Percentiles rank a stretch among this genome's conserved stretches.
phyloP scores from a whole-genome alignment of 352 stramenopile genomes.

The Blastocystis sp. region DNA sequence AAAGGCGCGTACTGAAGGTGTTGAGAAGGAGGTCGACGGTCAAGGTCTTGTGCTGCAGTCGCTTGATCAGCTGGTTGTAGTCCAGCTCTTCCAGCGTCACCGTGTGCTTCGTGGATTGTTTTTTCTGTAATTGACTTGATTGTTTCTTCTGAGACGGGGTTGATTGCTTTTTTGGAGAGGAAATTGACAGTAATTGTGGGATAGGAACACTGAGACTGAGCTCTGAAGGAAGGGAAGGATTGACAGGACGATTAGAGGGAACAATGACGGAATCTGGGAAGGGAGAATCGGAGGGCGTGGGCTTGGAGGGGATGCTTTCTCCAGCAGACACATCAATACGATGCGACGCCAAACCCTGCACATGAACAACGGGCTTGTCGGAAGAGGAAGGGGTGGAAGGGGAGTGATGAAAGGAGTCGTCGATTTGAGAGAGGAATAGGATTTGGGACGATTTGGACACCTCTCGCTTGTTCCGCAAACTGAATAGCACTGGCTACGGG shows the following conservation, averaged over 20 bases:
- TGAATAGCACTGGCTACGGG: conserved; percentile 48
- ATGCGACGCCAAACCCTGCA: conserved; percentile 3
- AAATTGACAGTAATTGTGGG: too few species aligned
- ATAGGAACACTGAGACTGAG: too few species aligned
- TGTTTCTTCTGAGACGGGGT: too few species aligned
- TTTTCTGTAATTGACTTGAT: background rate
- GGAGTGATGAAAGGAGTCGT: background rate
- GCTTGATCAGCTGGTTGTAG: background rate
- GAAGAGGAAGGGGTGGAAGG: background rate
- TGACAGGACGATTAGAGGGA: background rate
- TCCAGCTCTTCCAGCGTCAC: background rate
- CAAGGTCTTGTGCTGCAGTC: background rate
- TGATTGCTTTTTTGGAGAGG: too few species aligned
- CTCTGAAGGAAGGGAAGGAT: too few species aligned
- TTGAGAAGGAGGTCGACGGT: background rate
- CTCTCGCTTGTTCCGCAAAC: conserved; percentile 25
- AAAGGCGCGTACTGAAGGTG: background rate
- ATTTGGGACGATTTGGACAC: conserved; percentile 56
- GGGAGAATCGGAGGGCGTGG: background rate
- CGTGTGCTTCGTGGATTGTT: background rate
- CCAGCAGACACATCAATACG: background rate
- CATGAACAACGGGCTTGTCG: background rate
- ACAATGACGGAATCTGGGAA: background rate
- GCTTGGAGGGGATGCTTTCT: background rate
- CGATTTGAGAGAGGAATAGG: conserved; percentile 48